phyloP scores from a whole-genome alignment of 768 basidiomycete genomes.

The Suillus clintonianus region DNA sequence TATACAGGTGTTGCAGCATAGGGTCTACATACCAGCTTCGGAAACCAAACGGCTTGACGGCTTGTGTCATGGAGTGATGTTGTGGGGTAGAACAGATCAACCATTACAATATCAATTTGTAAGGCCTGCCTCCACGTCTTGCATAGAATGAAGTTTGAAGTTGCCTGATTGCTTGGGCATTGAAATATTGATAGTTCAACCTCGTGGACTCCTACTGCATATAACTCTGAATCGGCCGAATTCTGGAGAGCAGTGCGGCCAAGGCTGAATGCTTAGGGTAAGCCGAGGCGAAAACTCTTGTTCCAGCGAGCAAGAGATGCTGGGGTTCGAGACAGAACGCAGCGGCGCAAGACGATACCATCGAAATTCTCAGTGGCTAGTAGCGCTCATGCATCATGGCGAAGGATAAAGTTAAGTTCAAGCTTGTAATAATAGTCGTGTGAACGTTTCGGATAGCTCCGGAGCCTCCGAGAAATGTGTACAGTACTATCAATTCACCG shows the following conservation, averaged over 20 bases:
- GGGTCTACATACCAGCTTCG: slow-evolving; percentile 19
- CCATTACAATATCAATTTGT: slow-evolving; percentile 30
- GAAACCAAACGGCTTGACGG: slow-evolving; percentile 24
- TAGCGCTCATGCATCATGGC: neutral
- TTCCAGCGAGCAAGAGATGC: neutral
- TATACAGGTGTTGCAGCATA: neutral
- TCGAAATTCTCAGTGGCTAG: neutral
- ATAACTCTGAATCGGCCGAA: slow-evolving; percentile 32
- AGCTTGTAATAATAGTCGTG: too few species aligned
- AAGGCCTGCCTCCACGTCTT: slow-evolving; percentile 29
- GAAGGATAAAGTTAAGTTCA: too few species aligned
- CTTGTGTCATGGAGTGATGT: slow-evolving; percentile 5
- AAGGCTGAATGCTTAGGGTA: slow-evolving; percentile 8
- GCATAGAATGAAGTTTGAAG: too few species aligned
- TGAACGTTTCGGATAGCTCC: too few species aligned
- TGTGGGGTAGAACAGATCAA: slow-evolving; percentile 35
- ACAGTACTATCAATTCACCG: too few species aligned
- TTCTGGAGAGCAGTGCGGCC: slow-evolving; percentile 24
- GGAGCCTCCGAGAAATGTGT: too few species aligned
- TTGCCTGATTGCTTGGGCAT: slow-evolving; percentile 22
- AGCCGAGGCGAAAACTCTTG: neutral
- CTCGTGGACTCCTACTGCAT: slow-evolving; percentile 34
- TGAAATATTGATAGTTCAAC: slow-evolving; percentile 33
- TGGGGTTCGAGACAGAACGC: neutral
- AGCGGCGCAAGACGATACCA: neutral